Conservation (phyloP, 495 filamentous ascomycete genomes). For the Podospora fimiseda region DNA sequence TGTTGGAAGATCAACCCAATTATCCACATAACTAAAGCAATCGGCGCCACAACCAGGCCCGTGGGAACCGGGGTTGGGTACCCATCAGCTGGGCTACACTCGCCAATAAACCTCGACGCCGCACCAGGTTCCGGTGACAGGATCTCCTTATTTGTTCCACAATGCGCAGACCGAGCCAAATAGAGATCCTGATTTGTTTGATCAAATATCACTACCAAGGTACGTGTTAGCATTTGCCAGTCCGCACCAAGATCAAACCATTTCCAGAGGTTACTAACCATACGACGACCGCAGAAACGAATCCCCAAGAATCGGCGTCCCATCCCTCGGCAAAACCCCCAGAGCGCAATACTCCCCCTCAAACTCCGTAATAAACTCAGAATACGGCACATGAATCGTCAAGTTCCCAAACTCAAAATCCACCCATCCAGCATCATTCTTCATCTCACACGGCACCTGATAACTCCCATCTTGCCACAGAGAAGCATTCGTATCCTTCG, state of each 20-base stretch:
- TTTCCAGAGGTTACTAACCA: conserved; percentile 48
- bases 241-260: not conserved
- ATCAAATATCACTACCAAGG: conserved; percentile 16
- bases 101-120: conserved; percentile 2
- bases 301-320: conserved; percentile 64
- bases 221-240: no score
- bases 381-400: conserved; percentile 53
- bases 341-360: conserved; percentile 49
- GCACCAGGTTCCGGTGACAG: conserved; percentile 9
- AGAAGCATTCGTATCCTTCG: conserved; percentile 53
- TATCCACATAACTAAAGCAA: not conserved
- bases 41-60: not conserved
- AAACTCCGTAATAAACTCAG: conserved; percentile 40
- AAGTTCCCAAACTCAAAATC: conserved; percentile 67
- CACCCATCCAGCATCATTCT: conserved; percentile 50
- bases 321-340: conserved; percentile 59
- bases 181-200: conserved; percentile 15
- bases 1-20: not conserved
- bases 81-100: conserved; percentile 1
- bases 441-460: conserved; percentile 61
- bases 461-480: conserved; percentile 35
- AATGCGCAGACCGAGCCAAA: conserved; percentile 18
- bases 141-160: conserved; percentile 14
- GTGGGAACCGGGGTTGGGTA: not conserved
- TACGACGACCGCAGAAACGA: conserved; percentile 75